Percentiles rank a stretch among this genome's conserved stretches.
phyloP scores from a whole-genome alignment of 495 filamentous ascomycete genomes.

The Hypomontagnella monticulosa region DNA sequence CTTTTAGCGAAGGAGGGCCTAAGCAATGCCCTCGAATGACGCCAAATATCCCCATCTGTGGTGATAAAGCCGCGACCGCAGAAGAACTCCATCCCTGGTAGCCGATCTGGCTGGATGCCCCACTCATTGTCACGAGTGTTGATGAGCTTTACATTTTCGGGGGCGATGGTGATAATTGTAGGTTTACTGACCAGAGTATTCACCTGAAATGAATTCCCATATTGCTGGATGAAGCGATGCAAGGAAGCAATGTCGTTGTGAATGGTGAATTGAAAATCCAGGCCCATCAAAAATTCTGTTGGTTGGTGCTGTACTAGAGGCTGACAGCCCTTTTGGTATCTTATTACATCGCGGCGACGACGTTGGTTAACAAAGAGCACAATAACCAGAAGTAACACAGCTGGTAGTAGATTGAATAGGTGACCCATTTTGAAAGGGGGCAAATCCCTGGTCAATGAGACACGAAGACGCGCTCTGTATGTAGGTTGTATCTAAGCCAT shows the following conservation, averaged over 20 bases:
- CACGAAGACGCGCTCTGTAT: too few species aligned
- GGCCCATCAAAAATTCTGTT: background rate
- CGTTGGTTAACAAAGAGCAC: background rate
- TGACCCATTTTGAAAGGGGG: background rate
- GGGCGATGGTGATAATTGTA: background rate
- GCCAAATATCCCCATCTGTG: background rate
- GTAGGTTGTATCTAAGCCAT: too few species aligned
- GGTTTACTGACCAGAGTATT: background rate
- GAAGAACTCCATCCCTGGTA: background rate
- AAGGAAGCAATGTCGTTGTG: background rate
- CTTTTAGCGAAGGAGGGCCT: background rate
- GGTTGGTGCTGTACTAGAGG: background rate
- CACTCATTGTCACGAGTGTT: background rate
- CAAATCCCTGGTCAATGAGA: too few species aligned
- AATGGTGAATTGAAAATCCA: background rate
- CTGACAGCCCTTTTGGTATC: background rate
- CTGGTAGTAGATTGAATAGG: background rate
- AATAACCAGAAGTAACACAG: background rate
- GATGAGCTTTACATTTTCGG: background rate
- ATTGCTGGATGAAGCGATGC: background rate
- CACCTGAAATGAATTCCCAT: background rate
- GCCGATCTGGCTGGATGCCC: background rate
- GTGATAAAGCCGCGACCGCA: background rate
- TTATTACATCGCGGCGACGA: background rate
- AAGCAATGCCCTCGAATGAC: background rate